These are phyloP conservation scores for Paraurostyla sp. DNA, from an alignment of 73 alveolate species.

Conservation along the genomic window DNA sequence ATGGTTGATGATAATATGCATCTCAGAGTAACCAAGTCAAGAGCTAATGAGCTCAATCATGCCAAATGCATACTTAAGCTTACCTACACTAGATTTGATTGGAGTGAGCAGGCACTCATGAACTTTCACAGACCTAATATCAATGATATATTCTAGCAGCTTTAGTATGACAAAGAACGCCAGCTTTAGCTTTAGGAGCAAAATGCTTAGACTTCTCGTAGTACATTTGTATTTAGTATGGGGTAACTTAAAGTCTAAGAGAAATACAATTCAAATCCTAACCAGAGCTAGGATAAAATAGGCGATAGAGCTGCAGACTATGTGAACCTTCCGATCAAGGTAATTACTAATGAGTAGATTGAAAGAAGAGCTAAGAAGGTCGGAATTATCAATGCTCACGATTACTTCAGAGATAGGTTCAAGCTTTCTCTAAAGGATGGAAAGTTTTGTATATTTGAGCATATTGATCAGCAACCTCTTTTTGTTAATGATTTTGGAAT, in stretches of 20 bases:
- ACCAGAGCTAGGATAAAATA: neutral
- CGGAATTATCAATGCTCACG: constrained; percentile 90
- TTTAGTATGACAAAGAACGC: neutral
- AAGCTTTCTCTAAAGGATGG: constrained; percentile 90
- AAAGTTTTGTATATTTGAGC: constrained; percentile 90
- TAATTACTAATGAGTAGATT: neutral
- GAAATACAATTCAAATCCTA: neutral
- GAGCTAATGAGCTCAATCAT: constrained; percentile 55
- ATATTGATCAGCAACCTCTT: constrained; percentile 91
- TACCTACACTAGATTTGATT: constrained; percentile 60
- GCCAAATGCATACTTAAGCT: constrained; percentile 67
- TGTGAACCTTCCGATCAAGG: constrained; percentile 16
- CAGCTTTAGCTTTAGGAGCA: neutral
- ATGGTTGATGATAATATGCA: constrained; percentile 31
- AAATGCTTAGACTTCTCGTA: neutral
- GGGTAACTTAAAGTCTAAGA: constrained; percentile 7
- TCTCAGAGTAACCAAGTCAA: constrained; percentile 22
- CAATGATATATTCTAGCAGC: neutral
- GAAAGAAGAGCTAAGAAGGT: constrained; percentile 72
- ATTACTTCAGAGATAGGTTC: constrained; percentile 85
- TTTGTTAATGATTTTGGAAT: constrained; percentile 92
- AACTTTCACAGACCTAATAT: constrained; percentile 66
- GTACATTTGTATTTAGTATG: neutral
- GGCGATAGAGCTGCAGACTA: neutral
- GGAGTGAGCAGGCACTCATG: constrained; percentile 56